These are phyloP conservation scores for Limonium bicolor DNA, from an alignment of 148 eudicot species.

Conservation along the genomic window DNA sequence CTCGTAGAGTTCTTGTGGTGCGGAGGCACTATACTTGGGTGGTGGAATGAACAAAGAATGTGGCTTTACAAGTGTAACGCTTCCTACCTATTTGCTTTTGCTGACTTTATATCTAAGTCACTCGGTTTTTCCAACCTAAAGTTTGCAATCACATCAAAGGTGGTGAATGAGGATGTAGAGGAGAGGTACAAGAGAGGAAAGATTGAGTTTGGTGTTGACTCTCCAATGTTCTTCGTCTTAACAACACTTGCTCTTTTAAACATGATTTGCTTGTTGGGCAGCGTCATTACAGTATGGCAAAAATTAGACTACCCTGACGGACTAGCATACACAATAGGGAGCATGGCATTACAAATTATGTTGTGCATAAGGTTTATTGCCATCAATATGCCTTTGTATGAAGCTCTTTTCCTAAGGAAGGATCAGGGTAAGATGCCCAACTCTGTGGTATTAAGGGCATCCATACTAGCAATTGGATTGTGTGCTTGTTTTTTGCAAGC, in stretches of 20 bases:
- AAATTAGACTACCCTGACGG: slow-evolving; percentile 1
- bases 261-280: slow-evolving; percentile 20
- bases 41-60: slow-evolving; percentile 91
- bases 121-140: slow-evolving; percentile 29
- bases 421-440: slow-evolving; percentile 66
- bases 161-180: slow-evolving; percentile 23
- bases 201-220: slow-evolving; percentile 61
- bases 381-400: slow-evolving; percentile 47
- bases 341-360: slow-evolving; percentile 31
- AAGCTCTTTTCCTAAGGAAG: slow-evolving; percentile 41
- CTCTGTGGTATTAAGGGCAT: slow-evolving; percentile 4
- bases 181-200: slow-evolving; percentile 42
- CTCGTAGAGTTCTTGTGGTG: slow-evolving; percentile 33
- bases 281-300: too few relatives aligned
- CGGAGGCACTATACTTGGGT: slow-evolving; percentile 46
- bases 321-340: slow-evolving; percentile 1
- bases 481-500: background rate
- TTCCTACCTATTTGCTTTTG: slow-evolving; percentile 48
- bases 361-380: slow-evolving; percentile 34
- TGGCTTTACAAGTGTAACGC: slow-evolving; percentile 77
- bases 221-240: slow-evolving; percentile 48
- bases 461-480: background rate
- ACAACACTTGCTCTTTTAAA: slow-evolving; percentile 41
- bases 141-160: slow-evolving; percentile 50
- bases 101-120: slow-evolving; percentile 24